Percentiles rank a stretch among this genome's conserved stretches.
These are phyloP conservation scores for Coemansia sp. DNA, from an alignment of 192 early-diverging fungal genomes.

Conservation along the genomic window DNA sequence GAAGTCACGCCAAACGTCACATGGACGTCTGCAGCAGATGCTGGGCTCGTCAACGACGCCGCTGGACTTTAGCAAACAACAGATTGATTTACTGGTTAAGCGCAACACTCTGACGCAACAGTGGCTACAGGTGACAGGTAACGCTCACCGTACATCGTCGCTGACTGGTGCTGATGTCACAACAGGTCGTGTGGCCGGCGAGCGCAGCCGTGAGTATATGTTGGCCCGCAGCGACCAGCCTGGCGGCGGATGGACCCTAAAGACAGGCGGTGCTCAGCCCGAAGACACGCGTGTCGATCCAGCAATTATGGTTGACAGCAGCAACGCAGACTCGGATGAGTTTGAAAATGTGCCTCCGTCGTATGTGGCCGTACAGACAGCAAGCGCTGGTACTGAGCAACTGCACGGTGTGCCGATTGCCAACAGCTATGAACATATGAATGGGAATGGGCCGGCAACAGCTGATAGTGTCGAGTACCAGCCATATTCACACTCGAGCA, in stretches of 20 bases:
- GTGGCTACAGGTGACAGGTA: conserved; percentile 56
- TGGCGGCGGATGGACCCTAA: conserved; percentile 67
- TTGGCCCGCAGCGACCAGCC: conserved; percentile 80
- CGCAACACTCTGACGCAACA: conserved; percentile 86
- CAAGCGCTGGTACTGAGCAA: not conserved
- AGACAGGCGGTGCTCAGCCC: conserved; percentile 10
- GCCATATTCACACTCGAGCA: conserved; percentile 15
- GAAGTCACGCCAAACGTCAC: conserved; percentile 75
- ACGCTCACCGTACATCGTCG: conserved; percentile 22
- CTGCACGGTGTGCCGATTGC: not conserved
- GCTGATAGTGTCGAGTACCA: conserved; percentile 9
- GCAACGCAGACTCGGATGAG: conserved; percentile 45
- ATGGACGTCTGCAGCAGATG: conserved; percentile 72
- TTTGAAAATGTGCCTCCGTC: conserved; percentile 55
- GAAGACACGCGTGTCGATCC: not conserved
- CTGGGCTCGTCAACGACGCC: conserved; percentile 65
- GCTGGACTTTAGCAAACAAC: conserved; percentile 85
- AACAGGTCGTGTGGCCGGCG: conserved; percentile 72
- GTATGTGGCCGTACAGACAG: not conserved
- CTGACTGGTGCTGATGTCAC: conserved; percentile 10
- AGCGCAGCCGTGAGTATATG: conserved; percentile 79
- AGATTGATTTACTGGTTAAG: conserved; percentile 81
- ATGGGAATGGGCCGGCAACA: not conserved
- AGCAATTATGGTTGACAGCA: conserved; percentile 19
- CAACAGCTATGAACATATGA: not conserved